phyloP scores from a whole-genome alignment of 2,329 filamentous ascomycete genomes.

The Microsporum audouinii region DNA sequence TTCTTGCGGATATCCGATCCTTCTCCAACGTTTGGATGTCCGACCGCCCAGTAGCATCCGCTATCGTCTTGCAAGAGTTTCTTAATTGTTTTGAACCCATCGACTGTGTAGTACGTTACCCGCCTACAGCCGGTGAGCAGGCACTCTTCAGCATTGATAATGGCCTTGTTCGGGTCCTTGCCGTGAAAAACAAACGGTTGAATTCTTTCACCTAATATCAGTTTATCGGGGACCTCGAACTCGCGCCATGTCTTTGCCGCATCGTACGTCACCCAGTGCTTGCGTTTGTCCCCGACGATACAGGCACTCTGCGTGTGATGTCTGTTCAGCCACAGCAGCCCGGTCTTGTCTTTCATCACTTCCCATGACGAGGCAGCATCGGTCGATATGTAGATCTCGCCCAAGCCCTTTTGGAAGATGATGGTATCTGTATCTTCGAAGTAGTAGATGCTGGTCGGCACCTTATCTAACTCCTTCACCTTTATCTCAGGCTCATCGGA shows the following conservation, averaged over 20 bases:
- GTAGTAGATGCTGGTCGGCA: conserved; percentile 64
- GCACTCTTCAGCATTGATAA: conserved; percentile 63
- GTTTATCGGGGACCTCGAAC: conserved; percentile 48
- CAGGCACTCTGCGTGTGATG: conserved; percentile 71
- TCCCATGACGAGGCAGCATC: conserved; percentile 76
- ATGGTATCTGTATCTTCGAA: conserved; percentile 82
- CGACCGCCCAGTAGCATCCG: conserved; percentile 81
- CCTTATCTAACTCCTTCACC: conserved; percentile 53
- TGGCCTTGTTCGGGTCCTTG: conserved; percentile 67
- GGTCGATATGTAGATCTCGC: conserved; percentile 62
- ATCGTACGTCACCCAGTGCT: conserved; percentile 76
- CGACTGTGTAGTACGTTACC: conserved; percentile 60
- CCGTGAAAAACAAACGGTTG: conserved; percentile 68
- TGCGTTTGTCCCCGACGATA: conserved; percentile 55
- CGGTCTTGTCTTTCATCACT: conserved; percentile 36
- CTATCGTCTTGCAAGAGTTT: conserved; percentile 56
- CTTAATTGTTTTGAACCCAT: conserved; percentile 66
- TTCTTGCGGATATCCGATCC: conserved; percentile 47
- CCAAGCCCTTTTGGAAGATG: conserved; percentile 47
- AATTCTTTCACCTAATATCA: conserved; percentile 30
- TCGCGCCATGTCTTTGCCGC: conserved; percentile 67
- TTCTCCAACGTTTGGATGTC: conserved; percentile 53
- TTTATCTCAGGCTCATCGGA: conserved; percentile 53
- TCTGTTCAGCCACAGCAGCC: conserved; percentile 61
- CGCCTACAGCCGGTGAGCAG: conserved; percentile 53